Conservation (phyloP, 805 yeast genomes). For the Candida germanica region DNA sequence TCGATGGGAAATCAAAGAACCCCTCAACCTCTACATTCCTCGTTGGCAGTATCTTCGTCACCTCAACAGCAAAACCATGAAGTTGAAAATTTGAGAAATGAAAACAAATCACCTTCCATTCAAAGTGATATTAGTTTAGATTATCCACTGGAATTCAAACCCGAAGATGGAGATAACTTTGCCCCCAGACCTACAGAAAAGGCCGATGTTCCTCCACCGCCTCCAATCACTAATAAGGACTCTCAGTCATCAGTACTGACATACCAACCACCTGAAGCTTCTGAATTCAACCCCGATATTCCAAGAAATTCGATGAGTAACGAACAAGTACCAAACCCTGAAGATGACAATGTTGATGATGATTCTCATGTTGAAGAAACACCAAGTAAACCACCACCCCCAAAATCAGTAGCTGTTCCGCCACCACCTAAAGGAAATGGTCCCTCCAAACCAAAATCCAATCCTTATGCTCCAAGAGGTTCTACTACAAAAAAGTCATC, state of each 20-base stretch:
- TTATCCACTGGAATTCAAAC: constrained; percentile 26
- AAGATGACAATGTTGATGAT: background rate
- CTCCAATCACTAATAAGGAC: background rate
- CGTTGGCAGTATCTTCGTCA: constrained; percentile 14
- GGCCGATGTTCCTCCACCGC: constrained; percentile 1
- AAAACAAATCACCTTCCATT: constrained; percentile 25
- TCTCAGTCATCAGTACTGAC: constrained; percentile 5
- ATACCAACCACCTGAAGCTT: background rate
- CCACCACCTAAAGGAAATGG: constrained; percentile 5
- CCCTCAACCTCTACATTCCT: background rate
- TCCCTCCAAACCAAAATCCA: constrained; percentile 11
- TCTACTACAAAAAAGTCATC: constrained; percentile 13
- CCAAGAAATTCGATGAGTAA: too few relatives aligned
- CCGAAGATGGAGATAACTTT: too few relatives aligned
- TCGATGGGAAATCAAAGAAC: background rate
- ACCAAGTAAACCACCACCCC: constrained; percentile 9
- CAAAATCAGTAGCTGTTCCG: constrained; percentile 1
- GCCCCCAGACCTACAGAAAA: too few relatives aligned
- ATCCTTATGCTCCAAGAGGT: constrained; percentile 39
- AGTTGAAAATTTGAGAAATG: constrained; percentile 8
- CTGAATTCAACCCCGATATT: constrained; percentile 4
- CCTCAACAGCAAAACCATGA: constrained; percentile 17
- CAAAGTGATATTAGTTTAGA: constrained; percentile 33
- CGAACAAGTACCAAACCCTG: background rate
- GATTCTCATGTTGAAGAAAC: constrained; percentile 1